Conservation (phyloP, 2,329 filamentous ascomycete genomes). For the Stagonosporopsis cucurbitacearum region DNA sequence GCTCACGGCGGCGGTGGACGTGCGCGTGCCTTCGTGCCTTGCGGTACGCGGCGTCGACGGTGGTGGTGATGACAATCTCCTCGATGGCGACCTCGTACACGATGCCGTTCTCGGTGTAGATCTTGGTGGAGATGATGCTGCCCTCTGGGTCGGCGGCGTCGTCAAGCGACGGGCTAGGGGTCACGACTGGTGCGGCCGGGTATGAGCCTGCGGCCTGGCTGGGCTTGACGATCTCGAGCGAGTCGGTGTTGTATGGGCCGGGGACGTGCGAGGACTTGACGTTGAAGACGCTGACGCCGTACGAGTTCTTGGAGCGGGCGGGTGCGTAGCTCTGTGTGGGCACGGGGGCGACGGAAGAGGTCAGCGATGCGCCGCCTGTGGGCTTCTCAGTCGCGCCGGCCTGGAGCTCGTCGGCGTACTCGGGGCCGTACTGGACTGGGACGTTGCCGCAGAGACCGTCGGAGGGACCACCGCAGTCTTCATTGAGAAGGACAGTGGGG, state of each 20-base stretch:
- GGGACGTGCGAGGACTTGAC: constrained; percentile 19
- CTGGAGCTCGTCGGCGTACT: constrained; percentile 45
- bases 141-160: constrained; percentile 13
- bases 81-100: constrained; percentile 55
- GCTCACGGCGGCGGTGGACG: constrained; percentile 25
- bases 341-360: constrained; percentile 30
- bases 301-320: constrained; percentile 37
- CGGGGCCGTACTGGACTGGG: constrained; percentile 56
- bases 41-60: constrained; percentile 38
- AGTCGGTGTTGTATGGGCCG: constrained; percentile 13
- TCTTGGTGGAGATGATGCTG: constrained; percentile 49
- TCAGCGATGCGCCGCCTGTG: constrained; percentile 27
- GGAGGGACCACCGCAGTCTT: constrained; percentile 65
- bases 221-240: constrained; percentile 14
- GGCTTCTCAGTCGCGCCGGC: constrained; percentile 30
- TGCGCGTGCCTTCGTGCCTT: constrained; percentile 37
- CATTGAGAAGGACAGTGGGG: constrained; percentile 61
- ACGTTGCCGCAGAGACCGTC: constrained; percentile 70
- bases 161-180: constrained; percentile 28
- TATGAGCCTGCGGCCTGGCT: constrained; percentile 8
- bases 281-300: constrained; percentile 45
- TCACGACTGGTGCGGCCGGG: constrained; percentile 17
- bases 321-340: constrained; percentile 46
- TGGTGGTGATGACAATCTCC: constrained; percentile 53
- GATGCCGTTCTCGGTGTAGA: constrained; percentile 51